phyloP scores from a whole-genome alignment of 768 basidiomycete genomes.

The Lactarius indigo region DNA sequence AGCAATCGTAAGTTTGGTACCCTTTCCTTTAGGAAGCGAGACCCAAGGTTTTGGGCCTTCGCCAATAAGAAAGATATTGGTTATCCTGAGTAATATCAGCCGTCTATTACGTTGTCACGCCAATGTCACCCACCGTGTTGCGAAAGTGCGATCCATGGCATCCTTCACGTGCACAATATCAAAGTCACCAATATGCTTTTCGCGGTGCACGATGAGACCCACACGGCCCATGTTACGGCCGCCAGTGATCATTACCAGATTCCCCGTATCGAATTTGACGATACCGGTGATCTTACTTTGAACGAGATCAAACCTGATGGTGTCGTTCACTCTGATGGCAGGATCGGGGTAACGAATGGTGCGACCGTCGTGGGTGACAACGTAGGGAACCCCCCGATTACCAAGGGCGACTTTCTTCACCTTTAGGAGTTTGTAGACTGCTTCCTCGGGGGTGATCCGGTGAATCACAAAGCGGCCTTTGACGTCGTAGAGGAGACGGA shows the following conservation, averaged over 20 bases:
- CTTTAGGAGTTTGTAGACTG: conserved; percentile 93
- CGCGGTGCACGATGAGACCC: conserved; percentile 92
- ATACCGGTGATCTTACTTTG: conserved; percentile 90
- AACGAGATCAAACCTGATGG: conserved; percentile 94
- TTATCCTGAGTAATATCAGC: conserved; percentile 51
- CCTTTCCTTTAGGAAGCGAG: conserved; percentile 96
- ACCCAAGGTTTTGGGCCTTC: conserved; percentile 95
- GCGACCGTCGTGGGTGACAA: conserved; percentile 98
- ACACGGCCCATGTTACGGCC: conserved; percentile 99
- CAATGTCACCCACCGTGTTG: conserved; percentile 73
- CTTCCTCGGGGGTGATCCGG: conserved; percentile 98
- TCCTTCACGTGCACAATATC: conserved; percentile 99
- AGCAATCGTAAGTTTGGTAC: conserved; percentile 94
- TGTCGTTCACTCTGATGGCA: conserved; percentile 91
- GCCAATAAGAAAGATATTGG: conserved; percentile 98
- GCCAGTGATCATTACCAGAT: conserved; percentile 96
- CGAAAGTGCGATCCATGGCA: conserved; percentile 91
- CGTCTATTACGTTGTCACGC: too few species aligned
- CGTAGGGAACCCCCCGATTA: conserved; percentile 89
- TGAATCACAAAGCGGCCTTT: conserved; percentile 99
- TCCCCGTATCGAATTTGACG: conserved; percentile 96
- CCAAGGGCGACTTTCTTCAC: conserved; percentile 92
- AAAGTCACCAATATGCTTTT: conserved; percentile 97
- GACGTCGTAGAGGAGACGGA: conserved; percentile 98
- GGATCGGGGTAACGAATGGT: conserved; percentile 99